A percentile compares a stretch with the other conserved stretches of the same genome.
phyloP scores from a whole-genome alignment of 441 rosid species.

The Croton laevigatus region DNA sequence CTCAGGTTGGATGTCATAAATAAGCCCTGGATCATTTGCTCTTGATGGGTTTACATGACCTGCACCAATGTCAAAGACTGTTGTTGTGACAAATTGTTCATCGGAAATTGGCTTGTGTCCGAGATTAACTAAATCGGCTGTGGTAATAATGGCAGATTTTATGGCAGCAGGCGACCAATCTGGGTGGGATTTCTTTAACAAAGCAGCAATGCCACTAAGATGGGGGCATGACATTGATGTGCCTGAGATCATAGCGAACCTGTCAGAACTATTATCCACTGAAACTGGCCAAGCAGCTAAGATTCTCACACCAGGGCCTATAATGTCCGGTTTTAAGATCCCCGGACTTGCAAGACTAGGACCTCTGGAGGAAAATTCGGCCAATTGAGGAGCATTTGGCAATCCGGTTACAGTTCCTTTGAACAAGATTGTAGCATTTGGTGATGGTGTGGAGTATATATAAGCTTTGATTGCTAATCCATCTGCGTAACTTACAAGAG shows the following conservation, averaged over 20 bases:
- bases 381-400: constrained; percentile 26
- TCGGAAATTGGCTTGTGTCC: constrained; percentile 35
- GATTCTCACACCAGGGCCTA: constrained; percentile 38
- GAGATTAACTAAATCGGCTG: constrained; percentile 24
- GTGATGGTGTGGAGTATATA: constrained; percentile 20
- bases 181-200: constrained; percentile 64
- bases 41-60: constrained; percentile 47
- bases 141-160: constrained; percentile 82
- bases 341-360: constrained; percentile 28
- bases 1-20: constrained; percentile 42
- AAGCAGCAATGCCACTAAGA: constrained; percentile 74
- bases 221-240: constrained; percentile 94
- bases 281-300: constrained; percentile 51
- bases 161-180: constrained; percentile 73
- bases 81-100: constrained; percentile 30
- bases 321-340: constrained; percentile 35
- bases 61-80: constrained; percentile 41
- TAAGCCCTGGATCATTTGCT: constrained; percentile 42
- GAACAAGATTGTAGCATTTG: constrained; percentile 30
- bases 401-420: constrained; percentile 31
- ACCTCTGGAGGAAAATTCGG: constrained; percentile 36
- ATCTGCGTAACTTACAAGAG: constrained; percentile 22
- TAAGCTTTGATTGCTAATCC: constrained; percentile 28
- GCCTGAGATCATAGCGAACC: constrained; percentile 70
- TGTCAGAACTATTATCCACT: constrained; percentile 28